These are phyloP conservation scores for Amorphotheca resinae DNA, from an alignment of 495 filamentous ascomycete genomes.

Conservation along the genomic window DNA sequence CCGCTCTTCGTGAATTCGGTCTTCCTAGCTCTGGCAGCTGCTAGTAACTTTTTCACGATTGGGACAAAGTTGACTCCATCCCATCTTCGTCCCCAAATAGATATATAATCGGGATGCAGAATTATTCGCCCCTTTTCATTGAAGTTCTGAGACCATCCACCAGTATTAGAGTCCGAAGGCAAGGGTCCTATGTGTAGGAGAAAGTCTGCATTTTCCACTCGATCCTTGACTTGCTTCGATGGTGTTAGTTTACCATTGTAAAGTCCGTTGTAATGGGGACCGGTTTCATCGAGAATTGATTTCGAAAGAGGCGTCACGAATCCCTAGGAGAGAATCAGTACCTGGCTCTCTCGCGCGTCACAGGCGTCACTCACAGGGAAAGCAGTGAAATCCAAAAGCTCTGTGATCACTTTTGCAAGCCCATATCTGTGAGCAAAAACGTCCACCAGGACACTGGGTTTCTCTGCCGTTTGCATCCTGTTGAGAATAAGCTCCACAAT, in stretches of 20 bases:
- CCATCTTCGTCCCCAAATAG: background rate
- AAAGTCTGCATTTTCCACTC: slow-evolving; percentile 26
- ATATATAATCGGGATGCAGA: background rate
- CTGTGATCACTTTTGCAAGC: too few species aligned
- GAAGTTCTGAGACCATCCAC: background rate
- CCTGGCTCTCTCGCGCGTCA: background rate
- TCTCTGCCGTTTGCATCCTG: background rate
- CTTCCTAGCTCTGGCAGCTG: too few species aligned
- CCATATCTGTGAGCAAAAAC: too few species aligned
- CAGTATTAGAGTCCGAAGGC: slow-evolving; percentile 21
- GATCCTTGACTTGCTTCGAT: slow-evolving; percentile 44
- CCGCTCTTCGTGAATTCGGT: too few species aligned
- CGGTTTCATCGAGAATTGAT: slow-evolving; percentile 23
- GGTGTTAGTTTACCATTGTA: slow-evolving; percentile 39
- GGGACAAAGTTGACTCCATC: background rate
- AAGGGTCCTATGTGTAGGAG: slow-evolving; percentile 26
- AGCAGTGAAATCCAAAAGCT: too few species aligned
- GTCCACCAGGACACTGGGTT: background rate
- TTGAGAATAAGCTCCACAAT: too few species aligned
- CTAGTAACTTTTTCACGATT: background rate
- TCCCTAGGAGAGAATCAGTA: slow-evolving; percentile 13
- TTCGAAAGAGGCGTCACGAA: slow-evolving; percentile 26
- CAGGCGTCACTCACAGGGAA: too few species aligned
- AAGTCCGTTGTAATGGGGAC: slow-evolving; percentile 21
- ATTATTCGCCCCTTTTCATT: background rate